Evolutionary conservation across 1,139 yeast genomes (phyloP).

Genomic region (Ogataea hybrid): DNA sequence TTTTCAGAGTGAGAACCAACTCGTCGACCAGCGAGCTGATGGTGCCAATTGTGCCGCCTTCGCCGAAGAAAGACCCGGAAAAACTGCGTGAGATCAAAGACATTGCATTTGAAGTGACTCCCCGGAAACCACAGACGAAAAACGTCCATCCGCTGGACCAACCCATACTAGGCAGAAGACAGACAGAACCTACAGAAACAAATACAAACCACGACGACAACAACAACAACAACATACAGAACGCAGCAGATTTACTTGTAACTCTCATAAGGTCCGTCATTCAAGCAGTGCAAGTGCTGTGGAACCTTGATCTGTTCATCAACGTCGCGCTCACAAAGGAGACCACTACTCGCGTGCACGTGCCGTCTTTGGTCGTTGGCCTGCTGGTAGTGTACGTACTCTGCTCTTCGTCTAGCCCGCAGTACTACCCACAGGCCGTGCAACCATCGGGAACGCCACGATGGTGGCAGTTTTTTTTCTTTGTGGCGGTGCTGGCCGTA

Average conservation of each 20-base stretch:
- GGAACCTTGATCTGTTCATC: slow-evolving; percentile 28
- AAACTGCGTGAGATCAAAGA: slow-evolving; percentile 23
- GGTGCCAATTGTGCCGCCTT: slow-evolving; percentile 7
- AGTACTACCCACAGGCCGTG: slow-evolving; percentile 10
- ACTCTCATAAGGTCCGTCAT: slow-evolving; percentile 4
- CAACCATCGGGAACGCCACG: slow-evolving; percentile 8
- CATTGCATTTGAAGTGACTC: slow-evolving; percentile 29
- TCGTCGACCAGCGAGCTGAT: slow-evolving; percentile 10
- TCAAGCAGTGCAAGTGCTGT: slow-evolving; percentile 16
- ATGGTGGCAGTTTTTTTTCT: slow-evolving; percentile 8
- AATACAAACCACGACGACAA: slow-evolving; percentile 1
- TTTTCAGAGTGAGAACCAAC: slow-evolving; percentile 16
- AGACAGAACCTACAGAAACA: neutral
- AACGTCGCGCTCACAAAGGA: slow-evolving; percentile 23
- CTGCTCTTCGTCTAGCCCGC: slow-evolving; percentile 5
- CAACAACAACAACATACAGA: slow-evolving; percentile 3
- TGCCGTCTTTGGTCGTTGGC: slow-evolving; percentile 23
- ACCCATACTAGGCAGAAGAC: slow-evolving; percentile 19
- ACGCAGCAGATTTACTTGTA: slow-evolving; percentile 7
- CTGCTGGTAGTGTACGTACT: slow-evolving; percentile 12
- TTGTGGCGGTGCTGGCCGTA: slow-evolving; percentile 9
- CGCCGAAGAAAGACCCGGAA: slow-evolving; percentile 8
- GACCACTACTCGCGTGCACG: slow-evolving; percentile 24
- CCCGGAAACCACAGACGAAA: slow-evolving; percentile 10
- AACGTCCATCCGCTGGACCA: slow-evolving; percentile 32